A percentile compares a stretch with the other conserved stretches of the same genome.
Conservation (phyloP, 140 eudicot genomes). For the Stevia rebaudiana region DNA sequence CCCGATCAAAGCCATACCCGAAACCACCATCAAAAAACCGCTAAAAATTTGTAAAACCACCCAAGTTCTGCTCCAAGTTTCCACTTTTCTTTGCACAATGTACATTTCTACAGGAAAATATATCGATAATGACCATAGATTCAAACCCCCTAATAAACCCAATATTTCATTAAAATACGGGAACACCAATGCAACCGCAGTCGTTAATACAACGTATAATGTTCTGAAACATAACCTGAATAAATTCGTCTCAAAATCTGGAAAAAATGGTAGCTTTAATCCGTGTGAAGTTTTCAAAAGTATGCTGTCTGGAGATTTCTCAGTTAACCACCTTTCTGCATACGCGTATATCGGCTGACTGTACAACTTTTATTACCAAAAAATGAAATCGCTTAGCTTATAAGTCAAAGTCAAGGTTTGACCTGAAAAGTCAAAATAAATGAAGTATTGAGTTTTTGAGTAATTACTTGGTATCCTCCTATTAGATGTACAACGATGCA, state of each 20-base stretch:
- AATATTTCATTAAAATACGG: slow-evolving; percentile 58
- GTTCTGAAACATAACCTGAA: slow-evolving; percentile 49
- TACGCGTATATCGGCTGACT: slow-evolving; percentile 41
- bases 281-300: slow-evolving; percentile 20
- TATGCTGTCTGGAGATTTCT: slow-evolving; percentile 30
- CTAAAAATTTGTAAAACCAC: slow-evolving; percentile 34
- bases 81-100: slow-evolving; percentile 38
- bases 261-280: slow-evolving; percentile 32
- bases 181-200: slow-evolving; percentile 41
- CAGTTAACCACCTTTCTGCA: slow-evolving; percentile 24
- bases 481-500: slow-evolving; percentile 45
- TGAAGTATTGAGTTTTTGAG: not conserved
- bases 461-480: slow-evolving; percentile 44
- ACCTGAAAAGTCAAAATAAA: slow-evolving; percentile 16
- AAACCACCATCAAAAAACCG: slow-evolving; percentile 32
- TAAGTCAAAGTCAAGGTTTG: slow-evolving; percentile 8
- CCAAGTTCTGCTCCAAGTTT: slow-evolving; percentile 45
- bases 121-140: slow-evolving; percentile 52
- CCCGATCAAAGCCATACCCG: slow-evolving; percentile 38
- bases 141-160: slow-evolving; percentile 56
- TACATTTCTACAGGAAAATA: slow-evolving; percentile 61
- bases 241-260: slow-evolving; percentile 27
- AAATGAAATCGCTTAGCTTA: not conserved
- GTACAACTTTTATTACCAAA: slow-evolving; percentile 24
- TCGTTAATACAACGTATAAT: slow-evolving; percentile 41